Conservation (phyloP, 768 basidiomycete genomes). For the Solioccasus polychromus region DNA sequence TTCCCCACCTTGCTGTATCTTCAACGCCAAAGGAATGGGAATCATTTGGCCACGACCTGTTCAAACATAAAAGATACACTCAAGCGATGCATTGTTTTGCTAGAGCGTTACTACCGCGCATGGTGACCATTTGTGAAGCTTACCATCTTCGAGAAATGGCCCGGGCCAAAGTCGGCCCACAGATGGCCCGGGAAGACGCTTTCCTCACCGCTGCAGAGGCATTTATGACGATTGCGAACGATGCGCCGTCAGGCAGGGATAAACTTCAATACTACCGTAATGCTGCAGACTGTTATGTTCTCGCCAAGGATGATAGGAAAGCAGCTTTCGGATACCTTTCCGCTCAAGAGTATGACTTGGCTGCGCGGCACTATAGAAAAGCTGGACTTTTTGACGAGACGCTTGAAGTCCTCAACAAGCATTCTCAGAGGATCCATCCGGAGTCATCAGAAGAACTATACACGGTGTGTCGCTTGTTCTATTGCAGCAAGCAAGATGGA, state of each 20-base stretch:
- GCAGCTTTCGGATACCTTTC: slow-evolving; percentile 46
- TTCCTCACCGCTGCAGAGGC: slow-evolving; percentile 47
- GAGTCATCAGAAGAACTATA: slow-evolving; percentile 37
- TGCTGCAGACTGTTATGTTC: slow-evolving; percentile 47
- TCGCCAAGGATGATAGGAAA: slow-evolving; percentile 34
- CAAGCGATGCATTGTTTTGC: slow-evolving; percentile 57
- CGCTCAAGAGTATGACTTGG: slow-evolving; percentile 41
- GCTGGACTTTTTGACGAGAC: slow-evolving; percentile 53
- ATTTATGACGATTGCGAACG: slow-evolving; percentile 42
- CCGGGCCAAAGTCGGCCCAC: slow-evolving; percentile 26
- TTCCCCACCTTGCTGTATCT: slow-evolving; percentile 52
- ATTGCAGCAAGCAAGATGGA: slow-evolving; percentile 32
- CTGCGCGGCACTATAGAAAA: slow-evolving; percentile 49
- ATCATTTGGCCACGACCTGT: slow-evolving; percentile 37
- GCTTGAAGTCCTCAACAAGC: slow-evolving; percentile 38
- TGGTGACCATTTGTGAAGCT: slow-evolving; percentile 48
- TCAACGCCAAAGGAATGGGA: slow-evolving; percentile 52
- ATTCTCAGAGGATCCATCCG: slow-evolving; percentile 31
- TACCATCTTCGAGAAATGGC: slow-evolving; percentile 56
- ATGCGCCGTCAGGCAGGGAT: slow-evolving; percentile 26
- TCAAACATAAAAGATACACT: slow-evolving; percentile 38
- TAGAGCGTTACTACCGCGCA: slow-evolving; percentile 41
- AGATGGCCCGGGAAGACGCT: slow-evolving; percentile 30
- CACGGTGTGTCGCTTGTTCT: slow-evolving; percentile 45
- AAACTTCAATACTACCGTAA: slow-evolving; percentile 37